Evolutionary conservation across 306 rosid species (phyloP).

Genomic region (Cucurbita moschata): DNA sequence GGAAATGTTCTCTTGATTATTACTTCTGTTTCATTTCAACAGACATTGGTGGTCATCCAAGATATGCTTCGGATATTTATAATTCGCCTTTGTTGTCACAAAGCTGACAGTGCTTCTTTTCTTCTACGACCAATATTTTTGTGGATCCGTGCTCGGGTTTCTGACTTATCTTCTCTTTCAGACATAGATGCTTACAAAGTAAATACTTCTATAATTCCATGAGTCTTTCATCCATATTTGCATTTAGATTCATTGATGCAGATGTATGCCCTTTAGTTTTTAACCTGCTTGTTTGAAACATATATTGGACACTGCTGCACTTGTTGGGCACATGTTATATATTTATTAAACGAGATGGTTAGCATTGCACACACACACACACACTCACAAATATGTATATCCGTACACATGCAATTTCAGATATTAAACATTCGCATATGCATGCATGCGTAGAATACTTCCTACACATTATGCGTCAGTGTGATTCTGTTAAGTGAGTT

Average conservation of each 20-base stretch:
- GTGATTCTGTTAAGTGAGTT: neutral
- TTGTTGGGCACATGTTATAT: neutral
- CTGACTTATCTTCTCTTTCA: conserved; percentile 36
- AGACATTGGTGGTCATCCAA: conserved; percentile 78
- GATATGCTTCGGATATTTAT: conserved; percentile 80
- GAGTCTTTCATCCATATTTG: conserved; percentile 4
- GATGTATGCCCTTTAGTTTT: neutral
- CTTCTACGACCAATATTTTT: conserved; percentile 57
- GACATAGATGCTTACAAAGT: conserved; percentile 72
- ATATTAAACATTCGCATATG: neutral
- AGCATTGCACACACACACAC: neutral
- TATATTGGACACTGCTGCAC: neutral
- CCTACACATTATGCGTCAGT: neutral
- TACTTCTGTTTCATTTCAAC: conserved; percentile 8
- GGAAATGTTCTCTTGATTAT: neutral
- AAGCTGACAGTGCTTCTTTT: conserved; percentile 38
- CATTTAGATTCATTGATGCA: neutral
- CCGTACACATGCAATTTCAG: neutral
- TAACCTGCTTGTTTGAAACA: neutral
- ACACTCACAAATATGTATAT: no score
- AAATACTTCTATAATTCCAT: conserved; percentile 6
- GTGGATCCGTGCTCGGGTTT: conserved; percentile 36
- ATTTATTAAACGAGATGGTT: neutral
- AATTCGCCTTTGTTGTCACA: conserved; percentile 55
- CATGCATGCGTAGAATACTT: neutral